phyloP scores from a whole-genome alignment of 1,139 yeast genomes.

The Nakaseomyces sp. region DNA sequence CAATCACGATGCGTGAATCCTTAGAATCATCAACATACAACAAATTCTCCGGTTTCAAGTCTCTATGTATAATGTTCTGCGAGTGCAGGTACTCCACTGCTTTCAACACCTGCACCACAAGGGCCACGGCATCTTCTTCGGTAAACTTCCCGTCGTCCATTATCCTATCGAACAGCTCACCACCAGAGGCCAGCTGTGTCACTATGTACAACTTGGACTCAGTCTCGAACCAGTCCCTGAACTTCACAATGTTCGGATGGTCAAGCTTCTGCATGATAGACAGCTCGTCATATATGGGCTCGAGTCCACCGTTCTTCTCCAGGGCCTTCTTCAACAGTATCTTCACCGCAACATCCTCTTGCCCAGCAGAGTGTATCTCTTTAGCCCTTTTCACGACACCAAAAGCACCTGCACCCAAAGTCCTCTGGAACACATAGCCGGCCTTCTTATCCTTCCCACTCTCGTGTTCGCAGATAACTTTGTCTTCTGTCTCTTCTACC shows the following conservation, averaged over 20 bases:
- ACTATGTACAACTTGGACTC: conserved; percentile 69
- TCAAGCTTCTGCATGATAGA: conserved; percentile 50
- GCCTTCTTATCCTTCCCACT: background rate
- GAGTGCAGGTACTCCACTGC: conserved; percentile 71
- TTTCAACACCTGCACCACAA: conserved; percentile 58
- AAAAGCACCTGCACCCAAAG: conserved; percentile 76
- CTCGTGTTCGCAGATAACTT: conserved; percentile 27
- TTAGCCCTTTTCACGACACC: conserved; percentile 81
- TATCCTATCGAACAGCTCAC: conserved; percentile 82
- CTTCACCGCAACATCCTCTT: conserved; percentile 78
- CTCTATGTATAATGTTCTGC: conserved; percentile 77
- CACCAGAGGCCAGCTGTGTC: conserved; percentile 78
- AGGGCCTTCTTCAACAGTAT: conserved; percentile 74
- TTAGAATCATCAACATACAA: conserved; percentile 42
- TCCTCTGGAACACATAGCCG: conserved; percentile 45
- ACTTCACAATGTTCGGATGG: conserved; percentile 77
- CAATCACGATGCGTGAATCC: conserved; percentile 66
- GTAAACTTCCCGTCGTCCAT: conserved; percentile 69
- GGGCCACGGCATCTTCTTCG: conserved; percentile 70
- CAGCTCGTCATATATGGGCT: conserved; percentile 68
- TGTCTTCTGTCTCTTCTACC: conserved; percentile 3
- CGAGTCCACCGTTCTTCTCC: conserved; percentile 52
- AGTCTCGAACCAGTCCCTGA: conserved; percentile 83
- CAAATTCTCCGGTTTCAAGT: conserved; percentile 83
- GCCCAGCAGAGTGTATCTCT: conserved; percentile 42